Evolutionary conservation across 202 grass and related monocot species (phyloP), one percentile per base, ranked within the genome.

Genomic region (Schoenoplectus tabernaemontani): DNA sequence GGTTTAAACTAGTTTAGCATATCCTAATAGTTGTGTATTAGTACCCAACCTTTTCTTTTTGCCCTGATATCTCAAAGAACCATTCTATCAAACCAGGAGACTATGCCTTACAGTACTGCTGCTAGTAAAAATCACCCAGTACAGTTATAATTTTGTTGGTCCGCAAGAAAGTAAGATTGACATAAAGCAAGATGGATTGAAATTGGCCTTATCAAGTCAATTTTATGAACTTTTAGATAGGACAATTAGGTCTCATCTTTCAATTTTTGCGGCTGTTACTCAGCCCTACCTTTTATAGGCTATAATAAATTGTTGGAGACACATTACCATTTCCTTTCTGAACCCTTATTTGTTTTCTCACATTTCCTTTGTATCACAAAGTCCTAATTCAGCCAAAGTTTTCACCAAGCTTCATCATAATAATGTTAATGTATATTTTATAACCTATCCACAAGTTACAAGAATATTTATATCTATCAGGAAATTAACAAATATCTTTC

Each of bases 181-280:
- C 50, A 75, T 36, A 75, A 75, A 75, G 47, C 47, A 30, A 75
- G 54, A 8, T n/a, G 47, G 66, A 20, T 74, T 54, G 13, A 28
- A 54, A 75, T 75, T 54, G 15, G 70, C 47, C 47, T 44, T 78
- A 78, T 78, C 34, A 78, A 60, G 57, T 78, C 56, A 78, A 30
- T 44, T 62, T 26, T 36, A 62, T 61, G 34, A 62, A 78, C 19
- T 17, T 76, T 9, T 46, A 44, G 36, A 78, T 5, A 59, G 76
- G 76, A 3, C 11, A 30, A 46, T 28, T 12, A 24, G 57, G 76
- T 23, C 22, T 36, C 76, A 41, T 78, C 13, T 62, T 75, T 54
- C 12, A 36, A 47, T 75, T 75, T 34, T 28, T 36, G 47, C 53
- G 47, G 46, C 16, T 75, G 70, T 51, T 54, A 75, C 70, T 51